Evolutionary conservation across 805 yeast species (phyloP), one percentile per base, ranked within the genome.

Genomic region (Naumovozyma castellii): DNA sequence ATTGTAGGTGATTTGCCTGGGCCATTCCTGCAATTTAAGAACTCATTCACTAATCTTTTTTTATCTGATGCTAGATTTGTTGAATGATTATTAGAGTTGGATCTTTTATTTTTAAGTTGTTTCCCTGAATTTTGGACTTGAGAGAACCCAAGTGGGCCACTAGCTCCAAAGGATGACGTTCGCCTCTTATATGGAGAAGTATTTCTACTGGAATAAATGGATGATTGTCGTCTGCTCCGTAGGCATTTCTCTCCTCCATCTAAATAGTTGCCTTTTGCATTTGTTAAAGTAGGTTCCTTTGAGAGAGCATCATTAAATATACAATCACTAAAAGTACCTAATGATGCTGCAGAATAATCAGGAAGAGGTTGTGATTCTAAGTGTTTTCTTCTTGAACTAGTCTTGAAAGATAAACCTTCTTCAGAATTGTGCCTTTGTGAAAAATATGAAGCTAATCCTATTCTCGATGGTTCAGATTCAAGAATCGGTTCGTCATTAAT

Each of bases 241-340:
- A 22, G 8, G 28, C 8, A 22, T 8, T n/a, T n/a, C n/a, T n/a
- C n/a, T n/a, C n/a, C n/a, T 12, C 28, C 10, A 22, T 8, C 12
- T 22, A 12, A 9, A 14, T 13, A 14, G 32, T 9, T 14, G 32
- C 13, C 5, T 29, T 6, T 29, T 5, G 32, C 15, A n/a, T 29
- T 29, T 9, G 5, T 29, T 29, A 5, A n/a, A 5, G 13, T 29
- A 14, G 32, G 13, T 12, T n/a, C 15, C 14, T 29, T 29, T 29
- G 32, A n/a, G 5, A 14, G 14, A 8, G 14, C 18, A 15, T 19
- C 31, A 5, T 36, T 32, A 18, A 46, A 39, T 13, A 40, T 38
- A 28, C 41, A 37, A 8, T 44, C 48, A 30, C 48, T 44, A 28
- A 46, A 46, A 18, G 34, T 40, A 8, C 48, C 50, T 14, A 37